phyloP scores from a whole-genome alignment of 83 land plant species.

The Isoetes engelmannii region DNA sequence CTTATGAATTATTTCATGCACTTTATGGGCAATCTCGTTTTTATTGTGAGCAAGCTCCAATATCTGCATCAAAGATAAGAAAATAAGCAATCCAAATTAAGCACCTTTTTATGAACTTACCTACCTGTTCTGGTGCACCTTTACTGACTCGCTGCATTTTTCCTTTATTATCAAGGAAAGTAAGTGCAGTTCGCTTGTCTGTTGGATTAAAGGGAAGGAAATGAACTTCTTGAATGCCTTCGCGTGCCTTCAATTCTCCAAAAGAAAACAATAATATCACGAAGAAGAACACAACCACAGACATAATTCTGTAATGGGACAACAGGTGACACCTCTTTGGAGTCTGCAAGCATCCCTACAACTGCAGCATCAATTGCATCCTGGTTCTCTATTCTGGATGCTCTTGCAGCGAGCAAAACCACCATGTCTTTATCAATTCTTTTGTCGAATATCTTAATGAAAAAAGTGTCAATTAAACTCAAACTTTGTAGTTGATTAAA shows the following conservation, averaged over 20 bases:
- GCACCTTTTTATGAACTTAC: neutral
- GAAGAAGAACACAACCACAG: neutral
- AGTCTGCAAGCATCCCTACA: slow-evolving; percentile 63
- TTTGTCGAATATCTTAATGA: slow-evolving; percentile 42
- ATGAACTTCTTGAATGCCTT: slow-evolving; percentile 50
- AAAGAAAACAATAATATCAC: neutral
- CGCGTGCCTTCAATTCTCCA: slow-evolving; percentile 34
- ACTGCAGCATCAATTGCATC: slow-evolving; percentile 67
- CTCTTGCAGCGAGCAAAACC: slow-evolving; percentile 50
- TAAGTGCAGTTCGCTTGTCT: slow-evolving; percentile 56
- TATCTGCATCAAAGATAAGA: slow-evolving; percentile 29
- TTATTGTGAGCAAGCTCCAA: slow-evolving; percentile 42
- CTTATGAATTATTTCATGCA: slow-evolving; percentile 38
- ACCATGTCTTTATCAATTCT: slow-evolving; percentile 43
- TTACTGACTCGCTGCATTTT: slow-evolving; percentile 63
- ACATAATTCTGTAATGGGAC: neutral
- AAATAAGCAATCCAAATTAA: neutral
- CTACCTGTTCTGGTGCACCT: slow-evolving; percentile 68
- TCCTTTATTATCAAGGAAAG: slow-evolving; percentile 41
- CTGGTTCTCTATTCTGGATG: slow-evolving; percentile 55
- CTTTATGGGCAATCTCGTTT: slow-evolving; percentile 16
- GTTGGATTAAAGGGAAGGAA: slow-evolving; percentile 61
- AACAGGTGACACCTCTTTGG: slow-evolving; percentile 42
- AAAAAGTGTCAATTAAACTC: neutral
- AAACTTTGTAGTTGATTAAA: neutral